phyloP scores from a whole-genome alignment of 2,329 filamentous ascomycete species.

The Ophiostoma triangulosporum region DNA sequence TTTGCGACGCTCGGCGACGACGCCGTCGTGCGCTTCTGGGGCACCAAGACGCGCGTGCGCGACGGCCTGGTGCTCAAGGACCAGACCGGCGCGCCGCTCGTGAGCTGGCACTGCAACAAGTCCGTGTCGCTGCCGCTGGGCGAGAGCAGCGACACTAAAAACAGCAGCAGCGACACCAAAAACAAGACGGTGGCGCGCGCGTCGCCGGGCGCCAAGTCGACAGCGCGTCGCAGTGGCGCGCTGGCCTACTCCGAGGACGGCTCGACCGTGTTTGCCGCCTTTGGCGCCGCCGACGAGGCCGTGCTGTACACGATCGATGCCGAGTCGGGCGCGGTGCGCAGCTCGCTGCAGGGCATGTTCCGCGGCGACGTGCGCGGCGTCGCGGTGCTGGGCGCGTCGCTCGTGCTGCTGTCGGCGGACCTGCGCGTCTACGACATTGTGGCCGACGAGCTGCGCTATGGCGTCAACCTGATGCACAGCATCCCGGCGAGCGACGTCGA shows the following conservation, averaged over 20 bases:
- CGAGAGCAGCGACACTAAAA: background rate
- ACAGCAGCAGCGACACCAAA: background rate
- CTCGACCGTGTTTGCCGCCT: slow-evolving; percentile 62
- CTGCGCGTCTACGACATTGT: slow-evolving; percentile 78
- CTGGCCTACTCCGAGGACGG: slow-evolving; percentile 74
- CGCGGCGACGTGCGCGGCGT: slow-evolving; percentile 52
- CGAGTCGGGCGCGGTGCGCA: slow-evolving; percentile 49
- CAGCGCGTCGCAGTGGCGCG: slow-evolving; percentile 38
- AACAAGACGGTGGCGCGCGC: background rate
- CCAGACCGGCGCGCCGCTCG: slow-evolving; percentile 39
- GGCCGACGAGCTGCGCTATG: slow-evolving; percentile 57
- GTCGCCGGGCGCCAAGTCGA: slow-evolving; percentile 18
- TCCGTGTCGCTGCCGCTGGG: slow-evolving; percentile 31
- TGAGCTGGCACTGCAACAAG: slow-evolving; percentile 62
- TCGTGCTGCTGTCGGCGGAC: slow-evolving; percentile 61
- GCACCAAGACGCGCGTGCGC: slow-evolving; percentile 53
- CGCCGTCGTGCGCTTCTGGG: slow-evolving; percentile 66
- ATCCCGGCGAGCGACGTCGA: slow-evolving; percentile 17
- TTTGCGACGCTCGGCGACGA: slow-evolving; percentile 84
- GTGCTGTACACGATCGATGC: slow-evolving; percentile 67
- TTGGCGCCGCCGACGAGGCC: slow-evolving; percentile 41
- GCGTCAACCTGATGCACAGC: slow-evolving; percentile 39
- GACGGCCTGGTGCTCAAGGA: slow-evolving; percentile 54
- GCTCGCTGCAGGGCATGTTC: slow-evolving; percentile 55
- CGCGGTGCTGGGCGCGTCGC: slow-evolving; percentile 55